phyloP scores from a whole-genome alignment of 768 basidiomycete genomes.

The Suillus subaureus region DNA sequence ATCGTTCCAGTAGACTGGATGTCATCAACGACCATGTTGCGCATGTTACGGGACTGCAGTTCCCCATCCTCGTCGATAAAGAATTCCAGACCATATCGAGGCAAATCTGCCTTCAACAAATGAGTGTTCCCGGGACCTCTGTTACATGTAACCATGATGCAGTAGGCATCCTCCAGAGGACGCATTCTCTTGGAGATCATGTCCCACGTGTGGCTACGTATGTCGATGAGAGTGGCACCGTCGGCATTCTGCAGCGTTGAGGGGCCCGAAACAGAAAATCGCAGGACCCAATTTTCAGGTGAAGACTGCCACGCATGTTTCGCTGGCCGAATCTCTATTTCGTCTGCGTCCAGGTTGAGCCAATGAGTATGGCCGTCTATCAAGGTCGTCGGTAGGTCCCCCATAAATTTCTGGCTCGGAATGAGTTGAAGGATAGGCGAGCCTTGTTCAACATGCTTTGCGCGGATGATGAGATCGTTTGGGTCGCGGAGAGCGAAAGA shows the following conservation, averaged over 20 bases:
- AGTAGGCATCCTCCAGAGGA: conserved; percentile 25
- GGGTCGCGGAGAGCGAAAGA: conserved; percentile 22
- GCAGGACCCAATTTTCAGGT: conserved; percentile 29
- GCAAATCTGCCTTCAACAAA: conserved; percentile 35
- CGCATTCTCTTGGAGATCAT: conserved; percentile 28
- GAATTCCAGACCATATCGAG: conserved; percentile 46
- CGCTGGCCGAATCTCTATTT: conserved; percentile 33
- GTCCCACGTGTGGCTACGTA: conserved; percentile 28
- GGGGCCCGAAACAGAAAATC: conserved; percentile 15
- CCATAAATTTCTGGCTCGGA: conserved; percentile 22
- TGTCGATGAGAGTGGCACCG: conserved; percentile 24
- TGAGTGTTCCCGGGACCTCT: not conserved
- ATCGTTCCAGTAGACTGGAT: conserved; percentile 46
- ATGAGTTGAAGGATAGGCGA: conserved; percentile 22
- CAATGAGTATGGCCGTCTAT: conserved; percentile 32
- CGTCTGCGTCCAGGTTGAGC: conserved; percentile 25
- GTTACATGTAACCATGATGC: conserved; percentile 25
- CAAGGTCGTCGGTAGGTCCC: conserved; percentile 29
- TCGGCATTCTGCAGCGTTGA: conserved; percentile 12
- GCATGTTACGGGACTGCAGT: conserved; percentile 45
- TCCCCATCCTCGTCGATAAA: conserved; percentile 34
- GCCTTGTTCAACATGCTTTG: conserved; percentile 2
- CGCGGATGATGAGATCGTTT: conserved; percentile 22
- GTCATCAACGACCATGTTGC: conserved; percentile 43
- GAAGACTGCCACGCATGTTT: conserved; percentile 28